Conservation (phyloP, 2,329 filamentous ascomycete species). For the Kalmusia sp. region DNA sequence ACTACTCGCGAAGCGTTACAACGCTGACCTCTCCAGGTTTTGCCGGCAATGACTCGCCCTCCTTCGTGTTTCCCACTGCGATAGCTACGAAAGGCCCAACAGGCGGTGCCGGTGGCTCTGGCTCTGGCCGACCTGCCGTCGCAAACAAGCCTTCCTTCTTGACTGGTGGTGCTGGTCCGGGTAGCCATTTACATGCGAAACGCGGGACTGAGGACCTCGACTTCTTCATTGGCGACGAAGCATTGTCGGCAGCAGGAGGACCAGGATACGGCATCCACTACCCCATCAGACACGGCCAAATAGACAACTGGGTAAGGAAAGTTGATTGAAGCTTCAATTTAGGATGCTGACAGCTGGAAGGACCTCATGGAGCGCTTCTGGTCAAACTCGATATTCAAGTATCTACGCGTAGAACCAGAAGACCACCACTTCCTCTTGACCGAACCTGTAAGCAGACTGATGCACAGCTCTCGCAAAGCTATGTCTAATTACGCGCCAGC, state of each 20-base stretch:
- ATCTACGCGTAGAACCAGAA: conserved; percentile 95
- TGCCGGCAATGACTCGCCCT: conserved; percentile 98
- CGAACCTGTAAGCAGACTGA: conserved; percentile 74
- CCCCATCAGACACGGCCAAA: conserved; percentile 95
- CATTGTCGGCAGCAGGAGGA: conserved; percentile 80
- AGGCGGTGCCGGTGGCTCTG: conserved; percentile 74
- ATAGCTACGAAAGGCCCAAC: conserved; percentile 90
- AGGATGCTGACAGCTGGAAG: conserved; percentile 53
- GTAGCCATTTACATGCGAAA: conserved; percentile 86
- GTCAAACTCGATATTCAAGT: conserved; percentile 99
- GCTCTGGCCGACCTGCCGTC: conserved; percentile 87
- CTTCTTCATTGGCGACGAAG: conserved; percentile 98
- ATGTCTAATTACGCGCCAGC: conserved; percentile 60
- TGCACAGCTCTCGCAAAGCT: not conserved
- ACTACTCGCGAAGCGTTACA: conserved; percentile 31
- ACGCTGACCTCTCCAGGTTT: conserved; percentile 70
- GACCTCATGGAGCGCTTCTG: conserved; percentile 99
- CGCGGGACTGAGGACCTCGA: conserved; percentile 96
- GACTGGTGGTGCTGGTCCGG: conserved; percentile 84
- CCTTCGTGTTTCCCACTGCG: conserved; percentile 98
- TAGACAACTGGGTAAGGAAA: conserved; percentile 92
- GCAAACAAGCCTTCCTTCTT: conserved; percentile 96
- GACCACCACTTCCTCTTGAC: conserved; percentile 98
- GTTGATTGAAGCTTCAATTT: not conserved
- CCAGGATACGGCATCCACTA: conserved; percentile 97